Evolutionary conservation across 345 rosid genomes (phyloP), one percentile per base, ranked within the genome.

Genomic region (Sisymbrium altissimum): DNA sequence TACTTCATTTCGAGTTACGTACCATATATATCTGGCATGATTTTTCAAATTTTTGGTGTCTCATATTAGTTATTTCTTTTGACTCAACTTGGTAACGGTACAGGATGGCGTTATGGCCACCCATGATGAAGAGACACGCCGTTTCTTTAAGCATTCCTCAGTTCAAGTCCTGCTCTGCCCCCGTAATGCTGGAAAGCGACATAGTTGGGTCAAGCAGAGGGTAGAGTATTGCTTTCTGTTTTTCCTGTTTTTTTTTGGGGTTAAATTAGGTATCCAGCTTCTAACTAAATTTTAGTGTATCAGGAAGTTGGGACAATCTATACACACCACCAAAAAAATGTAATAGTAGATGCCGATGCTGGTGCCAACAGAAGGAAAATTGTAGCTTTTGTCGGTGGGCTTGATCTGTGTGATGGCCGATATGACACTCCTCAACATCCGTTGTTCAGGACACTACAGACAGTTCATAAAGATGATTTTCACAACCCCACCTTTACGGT

Each of bases 101-200:
- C 83, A 94, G 98, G 98, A 89, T 87, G 99, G 99, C 18, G 77
- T 89, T 61, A 95, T 95, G 99, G 83, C 70, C 49, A 95, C 99
- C 21, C 99, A 95, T 74, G 99, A 95, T 76, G 99, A 95, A 80
- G 99, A 95, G 84, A 92, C 98, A 55, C 96, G 97, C 4, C 86
- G 89, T 9, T 92, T 88, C 76, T 95, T 95, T 76, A 95, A 95
- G 79, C 91, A 86, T 66, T 95, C 99, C 7, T 95, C 99, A 3
- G 99, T 95, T 78, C 93, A 86, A 68, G 97, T 92, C 72, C 80
- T 95, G 73, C 92, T 92, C 54, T 95, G 97, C 73, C 98, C 99
- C 18, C 92, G 99, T 7, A 75, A 77, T 78, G 99, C 98, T 78
- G 98, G 99, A 72, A 95, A 92, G 75, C 77, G 80, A 32, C 96